Base-by-base conservation (phyloP, 495 filamentous ascomycete genomes). In the Trichoderma parareesei region DNA sequence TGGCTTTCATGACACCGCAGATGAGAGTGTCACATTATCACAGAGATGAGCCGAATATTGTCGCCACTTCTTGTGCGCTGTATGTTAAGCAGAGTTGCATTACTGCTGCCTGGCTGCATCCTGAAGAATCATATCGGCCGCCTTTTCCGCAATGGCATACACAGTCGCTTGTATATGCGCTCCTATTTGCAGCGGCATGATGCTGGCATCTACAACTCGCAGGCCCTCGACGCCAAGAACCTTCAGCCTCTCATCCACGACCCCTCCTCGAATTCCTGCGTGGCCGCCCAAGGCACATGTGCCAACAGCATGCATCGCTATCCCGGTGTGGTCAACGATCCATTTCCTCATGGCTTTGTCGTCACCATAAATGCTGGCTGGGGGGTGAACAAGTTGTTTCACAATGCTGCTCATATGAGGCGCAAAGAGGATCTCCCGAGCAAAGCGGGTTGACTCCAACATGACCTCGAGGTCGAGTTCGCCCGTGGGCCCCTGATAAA, bases 121-220 rank as follows among this genome's bases (percentile, higher is more conserved):
- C 11, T 70, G 71, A 2, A 57, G 53, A 66, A 70, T 80, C 53
- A 83, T 38, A 67, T 78, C 72, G 9, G 79, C 76, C 8, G 72
- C 81, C 64, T 76, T 79, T 69, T 84, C 82, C 14, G 77, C 80
- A 63, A 84, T 70, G 35, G 77, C 79, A 70, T 80, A 84, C 4
- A 82, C 75, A 18, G 74, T 77, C 27, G 69, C 70, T 37, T 75
- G 67, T 38, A 77, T 71, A 69, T 84, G 77, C 3, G 73, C 74
- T 44, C 73, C 70, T 5, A 76, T 67, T 48, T 73, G 71, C 16
- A 76, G 69, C 14, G 81, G 78, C 40, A 82, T 73, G 5, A 83
- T 69, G 65, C 75, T 77, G 0, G 81, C 76, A 72, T 82, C 81
- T 1, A 74, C 77, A 38, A 82, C 78, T 2, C 80, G 69, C 61